Evolutionary conservation across 805 yeast species (phyloP).

Genomic region (Candida dendrica): DNA sequence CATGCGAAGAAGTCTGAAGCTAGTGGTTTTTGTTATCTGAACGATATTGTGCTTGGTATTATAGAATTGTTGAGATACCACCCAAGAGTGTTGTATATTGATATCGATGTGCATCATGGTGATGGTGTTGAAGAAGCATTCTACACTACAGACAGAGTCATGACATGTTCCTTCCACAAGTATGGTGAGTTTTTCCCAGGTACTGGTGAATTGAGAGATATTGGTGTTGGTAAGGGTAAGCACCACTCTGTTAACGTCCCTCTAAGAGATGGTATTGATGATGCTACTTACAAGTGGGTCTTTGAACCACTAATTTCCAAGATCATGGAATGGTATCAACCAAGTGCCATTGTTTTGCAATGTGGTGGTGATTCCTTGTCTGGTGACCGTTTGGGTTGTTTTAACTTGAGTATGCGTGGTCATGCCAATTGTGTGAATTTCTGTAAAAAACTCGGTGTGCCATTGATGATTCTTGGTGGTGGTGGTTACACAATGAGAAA

Average conservation of each 20-base stretch:
- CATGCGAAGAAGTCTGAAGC: conserved; percentile 91
- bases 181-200: conserved; percentile 93
- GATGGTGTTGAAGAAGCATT: conserved; percentile 96
- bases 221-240: conserved; percentile 80
- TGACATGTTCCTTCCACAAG: conserved; percentile 87
- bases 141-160: conserved; percentile 84
- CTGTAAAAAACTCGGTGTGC: conserved; percentile 79
- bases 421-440: conserved; percentile 94
- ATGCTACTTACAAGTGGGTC: conserved; percentile 65
- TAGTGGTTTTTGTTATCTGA: conserved; percentile 84
- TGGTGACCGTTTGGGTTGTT: conserved; percentile 93
- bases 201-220: conserved; percentile 80
- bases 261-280: conserved; percentile 89
- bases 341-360: conserved; percentile 93
- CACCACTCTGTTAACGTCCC: conserved; percentile 84
- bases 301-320: conserved; percentile 83
- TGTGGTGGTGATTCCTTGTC: conserved; percentile 98
- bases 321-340: conserved; percentile 82
- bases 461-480: conserved; percentile 92
- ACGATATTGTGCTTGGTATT: conserved; percentile 83
- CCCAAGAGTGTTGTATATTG: conserved; percentile 82
- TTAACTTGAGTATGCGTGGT: conserved; percentile 86
- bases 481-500: conserved; percentile 98
- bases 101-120: conserved; percentile 89
- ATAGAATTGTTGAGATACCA: conserved; percentile 72